Conservation (phyloP, 345 rosid species). For the Litchi chinensis region DNA sequence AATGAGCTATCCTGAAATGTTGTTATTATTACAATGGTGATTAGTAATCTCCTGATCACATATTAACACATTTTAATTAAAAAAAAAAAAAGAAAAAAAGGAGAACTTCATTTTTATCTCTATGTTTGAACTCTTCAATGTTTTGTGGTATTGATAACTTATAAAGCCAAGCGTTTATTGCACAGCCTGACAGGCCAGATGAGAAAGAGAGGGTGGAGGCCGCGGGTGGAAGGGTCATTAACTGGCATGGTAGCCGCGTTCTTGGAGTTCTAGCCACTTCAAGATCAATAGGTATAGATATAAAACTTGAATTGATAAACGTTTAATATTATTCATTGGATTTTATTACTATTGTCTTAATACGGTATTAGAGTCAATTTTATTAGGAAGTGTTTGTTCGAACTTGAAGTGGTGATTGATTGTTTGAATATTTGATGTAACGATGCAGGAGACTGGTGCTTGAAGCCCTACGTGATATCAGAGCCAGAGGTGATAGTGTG, state of each 20-base stretch:
- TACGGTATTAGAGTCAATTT: neutral
- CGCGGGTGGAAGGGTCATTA: constrained; percentile 20
- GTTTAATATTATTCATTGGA: too few species aligned
- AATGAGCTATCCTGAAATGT: too few species aligned
- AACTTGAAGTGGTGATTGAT: too few species aligned
- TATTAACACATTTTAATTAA: too few species aligned
- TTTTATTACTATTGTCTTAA: neutral
- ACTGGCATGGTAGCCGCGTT: constrained; percentile 22
- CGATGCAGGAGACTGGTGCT: constrained; percentile 35
- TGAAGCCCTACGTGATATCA: constrained; percentile 34
- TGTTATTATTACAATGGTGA: too few species aligned
- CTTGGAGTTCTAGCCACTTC: constrained; percentile 31
- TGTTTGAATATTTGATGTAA: neutral
- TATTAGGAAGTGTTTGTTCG: neutral
- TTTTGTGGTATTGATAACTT: neutral
- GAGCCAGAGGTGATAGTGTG: constrained; percentile 38
- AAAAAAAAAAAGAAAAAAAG: too few species aligned
- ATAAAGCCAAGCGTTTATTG: neutral
- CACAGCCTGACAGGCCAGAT: constrained; percentile 31
- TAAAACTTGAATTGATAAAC: too few species aligned
- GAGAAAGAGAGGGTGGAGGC: constrained; percentile 30
- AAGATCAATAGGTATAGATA: constrained; percentile 30
- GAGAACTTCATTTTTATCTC: too few species aligned
- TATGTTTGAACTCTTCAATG: too few species aligned
- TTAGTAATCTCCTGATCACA: too few species aligned